Base-by-base conservation (phyloP, 352 stramenopile species). In the Phytopythium aichiense region DNA sequence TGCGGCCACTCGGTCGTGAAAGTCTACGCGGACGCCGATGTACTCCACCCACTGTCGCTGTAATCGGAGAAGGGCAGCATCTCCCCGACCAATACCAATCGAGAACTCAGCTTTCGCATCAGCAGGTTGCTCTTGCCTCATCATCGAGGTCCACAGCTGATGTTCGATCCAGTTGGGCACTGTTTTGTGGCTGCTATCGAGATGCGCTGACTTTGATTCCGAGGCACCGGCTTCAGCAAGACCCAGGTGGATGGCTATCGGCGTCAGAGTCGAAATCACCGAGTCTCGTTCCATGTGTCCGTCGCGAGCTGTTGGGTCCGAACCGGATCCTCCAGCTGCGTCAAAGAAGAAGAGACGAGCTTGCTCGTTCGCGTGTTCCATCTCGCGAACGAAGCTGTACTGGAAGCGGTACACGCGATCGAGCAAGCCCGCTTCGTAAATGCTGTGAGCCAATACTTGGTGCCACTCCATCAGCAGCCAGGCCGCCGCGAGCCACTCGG, bases 351-450 rank as follows among this genome's bases (percentile, higher is more conserved):
- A 63, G 25, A 64, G 58, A n/a, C 60, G 56, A 1, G 63, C 56
- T 49, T 68, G 64, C 20, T 81, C 64, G 28, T 49, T 57, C 9
- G 63, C 52, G 31, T 30, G 9, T 13, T 72, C 57, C 2, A 73
- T 42, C 46, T 77, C 33, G 33, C 33, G 28, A 3, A 71, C 72
- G 45, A 88, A 86, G 16, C 57, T 52, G 45, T 72, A 68, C 46
- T 88, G 76, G 50, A 84, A 84, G 1, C 59, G 18, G 50, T 79
- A 71, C 1, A 88, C 61, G 3, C 65, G 61, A 20, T 86, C 76
- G 1, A 88, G 67, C 37, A 84, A 50, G 9, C 63, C 58, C 5
- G 72, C 60, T 45, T 84, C 76, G 63, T 86, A 86, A 12, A 86
- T 66, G 8, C 59, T 58, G 22, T 52, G 54, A 25, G 65, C 68